Base-by-base conservation (phyloP, 495 filamentous ascomycete genomes). In the Penicillium arizonense region DNA sequence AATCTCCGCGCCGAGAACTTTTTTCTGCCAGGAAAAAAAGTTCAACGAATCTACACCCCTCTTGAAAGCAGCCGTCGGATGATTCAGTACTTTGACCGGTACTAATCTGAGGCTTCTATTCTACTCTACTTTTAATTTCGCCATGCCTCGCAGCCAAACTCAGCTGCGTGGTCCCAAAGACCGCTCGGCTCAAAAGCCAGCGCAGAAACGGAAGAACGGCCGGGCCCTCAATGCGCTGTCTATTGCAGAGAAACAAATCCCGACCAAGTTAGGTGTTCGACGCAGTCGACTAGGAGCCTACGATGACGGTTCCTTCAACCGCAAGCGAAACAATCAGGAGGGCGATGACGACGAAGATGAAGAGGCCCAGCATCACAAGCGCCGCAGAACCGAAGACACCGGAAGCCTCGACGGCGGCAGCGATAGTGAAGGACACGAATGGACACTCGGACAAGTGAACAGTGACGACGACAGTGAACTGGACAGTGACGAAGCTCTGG, bases 401-500 rank as follows among this genome's bases (percentile, higher is more conserved):
- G 80, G 79, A 53, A 78, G 75, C 30, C 61, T 69, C n/a, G 70
- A 73, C 43, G 70, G 62, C 23, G 89, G 90, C 2, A 90, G 85
- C 48, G 93, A 97, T 62, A 89, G 87, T 47, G 90, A 96, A 55
- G 92, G 91, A 16, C 87, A 94, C 68, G 80, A 89, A 59, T 98
- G 94, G 94, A 87, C 79, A 56, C 65, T 95, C 34, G 90, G 90
- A 42, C 79, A 88, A 52, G 84, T 85, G 14, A 84, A 80, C 43
- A 88, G 78, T 50, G 87, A 90, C 50, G 82, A 94, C 46, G 90
- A 93, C 53, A 87, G 82, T 26, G 91, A 95, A 53, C 73, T 97
- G 43, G 91, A 97, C 65, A 91, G 87, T 56, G 93, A 97, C 52
- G 93, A 96, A 64, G 93, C 93, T 30, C 87, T 97, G 77, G 93